Evolutionary conservation across 306 rosid genomes (phyloP), one percentile per base, ranked within the genome.

Genomic region (cucumber (Cucumis sativus)): DNA sequence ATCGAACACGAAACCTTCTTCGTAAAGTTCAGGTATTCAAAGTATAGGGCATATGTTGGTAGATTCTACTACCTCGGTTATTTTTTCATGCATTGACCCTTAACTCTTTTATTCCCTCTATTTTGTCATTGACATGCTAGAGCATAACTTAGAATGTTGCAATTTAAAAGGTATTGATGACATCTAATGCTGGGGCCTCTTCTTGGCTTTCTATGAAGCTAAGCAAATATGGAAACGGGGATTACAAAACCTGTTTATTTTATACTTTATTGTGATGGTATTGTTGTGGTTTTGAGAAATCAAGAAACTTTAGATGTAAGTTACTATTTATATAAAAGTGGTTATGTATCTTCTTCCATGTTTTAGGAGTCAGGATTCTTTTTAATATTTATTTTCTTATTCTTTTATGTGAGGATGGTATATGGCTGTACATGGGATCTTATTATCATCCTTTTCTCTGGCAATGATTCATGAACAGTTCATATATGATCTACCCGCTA

Each of bases 401-500:
- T 2, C 65, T 70, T 62, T 16, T 80, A 25, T 59, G 41, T 25
- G 39, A 14, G 75, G 43, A 55, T 13, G 58, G 54, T 25, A 54
- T 77, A 69, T 79, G 64, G 61, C 45, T 55, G 23, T 30, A 68
- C 49, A 40, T 68, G 82, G 62, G 82, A 77, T 68, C 78, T 78
- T 54, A 45, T 30, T 62, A 78, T 77, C 52, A 47, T 69, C 59
- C 41, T 60, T 79, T 71, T 74, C 59, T 85, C 79, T 87, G 51
- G 69, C n/a, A 65, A 81, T 86, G 74, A 68, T 41, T 68, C 74
- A 68, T 43, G 78, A 76, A 84, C 90, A 91, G 98, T 90, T 94
- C 85, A 94, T 94, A 82, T 94, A 91, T 68, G 98, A 94, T 83
- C 90, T 94, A 60, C 98, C 98, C 21, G 92, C 91, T 80, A 88